Evolutionary conservation across 805 yeast species (phyloP).

Genomic region (Yamadazyma kitorensis): DNA sequence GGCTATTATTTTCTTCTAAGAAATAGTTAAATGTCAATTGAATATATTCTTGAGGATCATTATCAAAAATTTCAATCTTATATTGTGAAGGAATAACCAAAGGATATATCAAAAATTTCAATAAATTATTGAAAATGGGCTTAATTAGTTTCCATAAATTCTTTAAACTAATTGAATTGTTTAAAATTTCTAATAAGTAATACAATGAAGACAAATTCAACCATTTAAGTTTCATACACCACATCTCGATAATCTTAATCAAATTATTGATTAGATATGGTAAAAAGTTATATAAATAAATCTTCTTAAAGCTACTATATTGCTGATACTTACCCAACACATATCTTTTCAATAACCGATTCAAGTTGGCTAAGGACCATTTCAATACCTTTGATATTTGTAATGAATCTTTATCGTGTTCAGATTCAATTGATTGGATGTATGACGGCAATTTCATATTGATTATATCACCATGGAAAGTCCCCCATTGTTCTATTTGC

Average conservation of each 20-base stretch:
- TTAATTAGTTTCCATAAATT: constrained; percentile 65
- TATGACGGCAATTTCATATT: constrained; percentile 56
- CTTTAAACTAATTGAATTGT: constrained; percentile 53
- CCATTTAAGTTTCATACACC: constrained; percentile 72
- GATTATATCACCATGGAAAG: constrained; percentile 68
- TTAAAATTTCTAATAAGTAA: constrained; percentile 52
- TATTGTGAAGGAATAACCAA: constrained; percentile 66
- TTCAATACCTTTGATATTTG: constrained; percentile 64
- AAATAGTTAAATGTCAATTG: constrained; percentile 53
- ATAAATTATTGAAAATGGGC: constrained; percentile 60
- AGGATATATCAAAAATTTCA: constrained; percentile 75
- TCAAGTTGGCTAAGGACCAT: constrained; percentile 83
- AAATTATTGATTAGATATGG: constrained; percentile 71
- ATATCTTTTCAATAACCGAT: constrained; percentile 68
- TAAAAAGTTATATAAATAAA: constrained; percentile 56
- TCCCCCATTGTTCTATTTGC: constrained; percentile 63
- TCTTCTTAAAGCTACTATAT: constrained; percentile 57
- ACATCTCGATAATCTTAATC: constrained; percentile 64
- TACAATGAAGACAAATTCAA: constrained; percentile 62
- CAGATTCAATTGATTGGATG: constrained; percentile 46
- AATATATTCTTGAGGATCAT: constrained; percentile 86
- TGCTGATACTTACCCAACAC: constrained; percentile 51
- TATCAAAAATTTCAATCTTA: constrained; percentile 71
- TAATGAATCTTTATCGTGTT: constrained; percentile 50
- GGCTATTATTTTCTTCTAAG: constrained; percentile 52